phyloP scores from a whole-genome alignment of 163 green algal species.

The Prototheca stagnorum region DNA sequence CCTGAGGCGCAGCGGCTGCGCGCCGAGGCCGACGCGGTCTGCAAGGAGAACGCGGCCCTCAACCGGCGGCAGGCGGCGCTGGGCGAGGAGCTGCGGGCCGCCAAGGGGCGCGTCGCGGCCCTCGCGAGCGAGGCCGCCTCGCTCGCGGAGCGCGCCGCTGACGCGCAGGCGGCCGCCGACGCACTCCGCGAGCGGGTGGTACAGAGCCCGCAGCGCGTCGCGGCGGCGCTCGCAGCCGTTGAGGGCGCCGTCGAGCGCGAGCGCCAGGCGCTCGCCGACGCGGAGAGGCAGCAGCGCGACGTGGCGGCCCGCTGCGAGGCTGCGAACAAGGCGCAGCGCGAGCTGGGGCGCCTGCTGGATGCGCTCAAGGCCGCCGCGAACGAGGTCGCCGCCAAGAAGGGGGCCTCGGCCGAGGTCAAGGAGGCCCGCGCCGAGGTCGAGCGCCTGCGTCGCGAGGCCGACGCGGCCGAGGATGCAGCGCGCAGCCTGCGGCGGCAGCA shows the following conservation, averaged over 20 bases:
- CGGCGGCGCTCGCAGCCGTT: constrained; percentile 34
- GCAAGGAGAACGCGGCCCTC: constrained; percentile 42
- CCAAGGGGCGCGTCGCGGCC: constrained; percentile 43
- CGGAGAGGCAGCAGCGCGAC: constrained; percentile 32
- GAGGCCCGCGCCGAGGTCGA: constrained; percentile 36
- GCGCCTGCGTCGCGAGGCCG: constrained; percentile 35
- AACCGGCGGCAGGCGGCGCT: constrained; percentile 58
- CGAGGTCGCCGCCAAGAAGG: constrained; percentile 53
- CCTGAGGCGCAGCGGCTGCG: constrained; percentile 45
- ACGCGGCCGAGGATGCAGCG: constrained; percentile 28
- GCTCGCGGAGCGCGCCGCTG: constrained; percentile 38
- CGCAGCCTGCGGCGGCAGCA: constrained; percentile 49
- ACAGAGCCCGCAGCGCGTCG: constrained; percentile 55
- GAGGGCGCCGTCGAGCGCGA: constrained; percentile 40
- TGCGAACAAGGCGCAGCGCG: constrained; percentile 41
- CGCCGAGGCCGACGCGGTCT: constrained; percentile 33
- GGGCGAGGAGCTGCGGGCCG: constrained; percentile 32
- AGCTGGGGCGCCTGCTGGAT: constrained; percentile 32
- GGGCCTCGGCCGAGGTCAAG: constrained; percentile 43
- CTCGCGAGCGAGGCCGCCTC: constrained; percentile 41
- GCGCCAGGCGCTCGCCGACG: constrained; percentile 23
- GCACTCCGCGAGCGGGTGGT: constrained; percentile 54
- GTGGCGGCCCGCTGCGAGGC: constrained; percentile 34
- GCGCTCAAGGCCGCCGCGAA: constrained; percentile 49
- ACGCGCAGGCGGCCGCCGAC: constrained; percentile 35